Conservation (phyloP, 345 rosid genomes). For the Populus nigra region DNA sequence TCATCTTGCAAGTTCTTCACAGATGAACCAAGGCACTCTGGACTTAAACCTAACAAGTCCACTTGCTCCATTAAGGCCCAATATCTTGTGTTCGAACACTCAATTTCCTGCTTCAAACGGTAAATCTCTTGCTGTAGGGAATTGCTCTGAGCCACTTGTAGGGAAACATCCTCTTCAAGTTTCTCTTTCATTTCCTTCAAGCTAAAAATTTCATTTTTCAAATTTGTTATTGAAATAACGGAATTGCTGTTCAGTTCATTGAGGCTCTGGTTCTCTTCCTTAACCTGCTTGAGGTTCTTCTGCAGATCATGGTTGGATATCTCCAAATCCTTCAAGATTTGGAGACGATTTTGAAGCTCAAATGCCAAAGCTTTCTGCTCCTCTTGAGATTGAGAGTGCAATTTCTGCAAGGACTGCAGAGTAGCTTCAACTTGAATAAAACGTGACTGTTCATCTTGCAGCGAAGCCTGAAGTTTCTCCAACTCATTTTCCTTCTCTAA, state of each 20-base stretch:
- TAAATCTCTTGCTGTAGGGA: conserved; percentile 25
- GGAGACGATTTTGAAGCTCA: conserved; percentile 27
- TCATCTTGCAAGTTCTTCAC: conserved; percentile 27
- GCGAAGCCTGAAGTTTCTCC: conserved; percentile 25
- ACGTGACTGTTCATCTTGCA: conserved; percentile 62
- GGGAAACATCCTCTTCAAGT: conserved; percentile 21
- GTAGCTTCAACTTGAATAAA: conserved; percentile 60
- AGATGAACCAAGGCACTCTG: conserved; percentile 20
- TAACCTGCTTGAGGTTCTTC: conserved; percentile 47
- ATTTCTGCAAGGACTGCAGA: conserved; percentile 39
- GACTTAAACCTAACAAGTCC: conserved; percentile 20
- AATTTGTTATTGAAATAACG: conserved; percentile 35
- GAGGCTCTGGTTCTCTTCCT: conserved; percentile 33
- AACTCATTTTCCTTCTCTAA: conserved; percentile 44
- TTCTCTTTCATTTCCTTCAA: conserved; percentile 29
- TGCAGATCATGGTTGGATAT: conserved; percentile 40
- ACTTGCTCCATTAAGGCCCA: conserved; percentile 25
- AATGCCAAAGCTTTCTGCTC: conserved; percentile 29
- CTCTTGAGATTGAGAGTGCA: conserved; percentile 36
- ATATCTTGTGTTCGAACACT: conserved; percentile 26
- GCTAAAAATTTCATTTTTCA: conserved; percentile 40
- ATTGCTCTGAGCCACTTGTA: conserved; percentile 22
- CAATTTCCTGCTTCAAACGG: conserved; percentile 29
- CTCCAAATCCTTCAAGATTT: conserved; percentile 30
- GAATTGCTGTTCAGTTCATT: conserved; percentile 47